These are phyloP conservation scores for Baudoinia panamericana DNA, from an alignment of 495 filamentous ascomycete genomes.

Conservation along the genomic window DNA sequence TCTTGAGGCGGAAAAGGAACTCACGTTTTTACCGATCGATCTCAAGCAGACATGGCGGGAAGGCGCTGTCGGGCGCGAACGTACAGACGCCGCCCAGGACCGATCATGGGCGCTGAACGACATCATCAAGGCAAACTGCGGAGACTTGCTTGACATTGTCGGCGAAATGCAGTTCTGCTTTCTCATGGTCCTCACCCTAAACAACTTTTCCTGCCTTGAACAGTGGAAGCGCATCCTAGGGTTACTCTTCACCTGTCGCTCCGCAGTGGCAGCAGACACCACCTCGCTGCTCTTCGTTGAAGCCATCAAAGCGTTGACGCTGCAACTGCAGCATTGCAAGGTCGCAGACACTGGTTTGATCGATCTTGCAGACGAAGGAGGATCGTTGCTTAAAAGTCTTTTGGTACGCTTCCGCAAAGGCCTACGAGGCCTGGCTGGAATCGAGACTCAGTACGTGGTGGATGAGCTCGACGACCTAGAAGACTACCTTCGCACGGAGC, in stretches of 20 bases:
- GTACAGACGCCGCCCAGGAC: constrained; percentile 59
- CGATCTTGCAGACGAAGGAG: constrained; percentile 40
- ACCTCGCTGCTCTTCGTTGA: constrained; percentile 45
- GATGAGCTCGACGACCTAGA: constrained; percentile 45
- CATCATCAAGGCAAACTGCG: constrained; percentile 31
- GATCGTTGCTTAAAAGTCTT: constrained; percentile 40
- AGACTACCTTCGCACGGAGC: constrained; percentile 40
- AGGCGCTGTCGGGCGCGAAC: constrained; percentile 54
- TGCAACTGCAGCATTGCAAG: constrained; percentile 59
- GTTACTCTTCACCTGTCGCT: constrained; percentile 55
- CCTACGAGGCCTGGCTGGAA: constrained; percentile 26
- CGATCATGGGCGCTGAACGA: constrained; percentile 54
- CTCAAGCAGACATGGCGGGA: constrained; percentile 51
- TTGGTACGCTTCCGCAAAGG: constrained; percentile 39
- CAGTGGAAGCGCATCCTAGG: constrained; percentile 73
- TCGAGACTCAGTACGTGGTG: constrained; percentile 30
- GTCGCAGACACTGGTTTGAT: constrained; percentile 52
- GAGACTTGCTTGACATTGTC: constrained; percentile 40
- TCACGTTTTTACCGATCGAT: constrained; percentile 43
- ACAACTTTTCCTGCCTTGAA: constrained; percentile 73
- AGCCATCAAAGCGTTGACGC: constrained; percentile 48
- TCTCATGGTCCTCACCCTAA: constrained; percentile 63
- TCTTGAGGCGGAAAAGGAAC: constrained; percentile 25
- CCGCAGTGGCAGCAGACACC: constrained; percentile 43
- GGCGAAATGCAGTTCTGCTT: constrained; percentile 83